phyloP scores from a whole-genome alignment of 495 filamentous ascomycete genomes.

The Xylaria intraflava region DNA sequence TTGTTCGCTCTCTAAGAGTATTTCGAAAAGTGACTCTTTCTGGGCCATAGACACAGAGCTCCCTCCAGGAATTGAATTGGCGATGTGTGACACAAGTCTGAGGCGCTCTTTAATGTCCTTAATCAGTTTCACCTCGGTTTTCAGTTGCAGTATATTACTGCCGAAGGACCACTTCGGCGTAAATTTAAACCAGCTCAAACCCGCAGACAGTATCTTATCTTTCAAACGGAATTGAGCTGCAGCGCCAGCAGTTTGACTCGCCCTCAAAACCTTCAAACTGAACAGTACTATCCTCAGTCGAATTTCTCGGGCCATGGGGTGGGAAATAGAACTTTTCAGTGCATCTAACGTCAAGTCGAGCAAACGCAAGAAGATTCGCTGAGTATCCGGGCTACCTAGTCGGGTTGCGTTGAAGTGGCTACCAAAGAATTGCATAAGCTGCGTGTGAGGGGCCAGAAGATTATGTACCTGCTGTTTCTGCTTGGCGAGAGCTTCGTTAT shows the following conservation, averaged over 20 bases:
- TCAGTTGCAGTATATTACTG: conserved; percentile 85
- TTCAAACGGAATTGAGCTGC: conserved; percentile 69
- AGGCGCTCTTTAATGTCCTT: conserved; percentile 65
- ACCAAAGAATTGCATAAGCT: conserved; percentile 78
- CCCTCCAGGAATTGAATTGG: conserved; percentile 46
- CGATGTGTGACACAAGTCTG: conserved; percentile 49
- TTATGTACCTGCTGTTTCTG: conserved; percentile 72
- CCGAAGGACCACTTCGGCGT: conserved; percentile 91
- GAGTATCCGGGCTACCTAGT: conserved; percentile 69
- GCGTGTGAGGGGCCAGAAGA: conserved; percentile 75
- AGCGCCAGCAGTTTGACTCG: conserved; percentile 56
- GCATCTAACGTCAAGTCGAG: conserved; percentile 67
- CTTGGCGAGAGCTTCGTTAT: conserved; percentile 65
- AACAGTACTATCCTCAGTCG: conserved; percentile 84
- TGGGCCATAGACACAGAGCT: conserved; percentile 58
- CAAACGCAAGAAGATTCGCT: conserved; percentile 71
- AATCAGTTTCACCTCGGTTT: conserved; percentile 80
- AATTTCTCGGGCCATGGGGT: conserved; percentile 84
- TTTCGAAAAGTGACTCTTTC: conserved; percentile 72
- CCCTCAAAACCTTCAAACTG: conserved; percentile 65
- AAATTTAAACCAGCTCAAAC: conserved; percentile 78
- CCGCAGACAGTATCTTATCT: conserved; percentile 78
- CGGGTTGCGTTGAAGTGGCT: conserved; percentile 92
- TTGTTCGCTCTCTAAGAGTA: conserved; percentile 80
- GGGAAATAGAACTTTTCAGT: conserved; percentile 59